Base-by-base conservation (phyloP, 2,329 filamentous ascomycete genomes). In the Zasmidium cellare region DNA sequence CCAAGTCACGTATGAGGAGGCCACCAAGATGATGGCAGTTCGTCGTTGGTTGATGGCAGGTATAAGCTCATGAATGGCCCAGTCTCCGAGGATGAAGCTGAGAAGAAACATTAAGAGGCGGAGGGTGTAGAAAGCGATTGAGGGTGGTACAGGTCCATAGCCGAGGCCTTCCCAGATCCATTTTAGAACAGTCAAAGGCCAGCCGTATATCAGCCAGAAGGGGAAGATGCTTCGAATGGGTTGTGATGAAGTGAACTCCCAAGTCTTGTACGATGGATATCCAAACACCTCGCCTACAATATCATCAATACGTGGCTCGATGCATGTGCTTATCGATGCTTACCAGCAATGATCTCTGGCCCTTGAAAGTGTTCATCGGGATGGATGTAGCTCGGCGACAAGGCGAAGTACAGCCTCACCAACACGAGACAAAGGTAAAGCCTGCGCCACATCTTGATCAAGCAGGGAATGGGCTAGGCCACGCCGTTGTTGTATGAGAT, bases 361-460 rank as follows among this genome's bases (percentile, higher is more conserved):
- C 94, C 94, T 78, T 99, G 94, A 71, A 99, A 99, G 80, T 97
- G 94, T 82, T 99, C 94, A 79, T 99, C 94, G 3, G 94, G 94
- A 75, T 99, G 94, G 48, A 99, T 85, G 76, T 99, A 99, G 81
- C 93, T 97, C 58, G 94, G 90, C 63, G 89, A 92, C 64, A 97
- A 79, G 60, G 94, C 93, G 74, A 97, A 93, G 84, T 93, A 97
- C 71, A 97, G 83, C 75, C 94, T 89, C 70, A 96, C 85, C 66
- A 94, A 80, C 70, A 96, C 82, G 68, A 99, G 82, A 46, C 41
- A 54, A 63, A 97, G 81, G 77, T 96, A 96, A 62, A 87, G 85
- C 76, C 92, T 87, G 81, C 92, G 87, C 92, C 91, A 96, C 93
- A 97, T 97, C 28, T 66, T 31, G 45, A 48, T 24, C 19, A 52